phyloP scores from a whole-genome alignment of 1,284 basidiomycete genomes.

The Melampsora abietis-canadensis region DNA sequence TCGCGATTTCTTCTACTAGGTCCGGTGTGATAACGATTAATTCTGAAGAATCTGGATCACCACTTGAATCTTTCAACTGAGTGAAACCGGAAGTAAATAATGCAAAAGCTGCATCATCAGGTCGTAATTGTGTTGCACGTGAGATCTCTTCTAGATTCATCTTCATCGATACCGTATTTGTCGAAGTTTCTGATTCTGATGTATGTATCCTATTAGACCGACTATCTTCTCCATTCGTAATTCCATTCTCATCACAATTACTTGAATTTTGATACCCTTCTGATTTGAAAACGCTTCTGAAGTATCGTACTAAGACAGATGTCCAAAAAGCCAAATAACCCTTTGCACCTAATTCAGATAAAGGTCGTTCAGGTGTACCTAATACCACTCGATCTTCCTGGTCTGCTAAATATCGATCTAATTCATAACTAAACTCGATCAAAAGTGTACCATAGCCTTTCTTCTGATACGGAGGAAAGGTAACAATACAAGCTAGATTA shows the following conservation, averaged over 20 bases:
- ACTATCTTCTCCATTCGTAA: constrained; percentile 29
- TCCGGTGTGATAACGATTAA: constrained; percentile 26
- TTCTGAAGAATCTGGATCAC: not conserved
- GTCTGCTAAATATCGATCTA: not conserved
- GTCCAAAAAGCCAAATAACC: constrained; percentile 93
- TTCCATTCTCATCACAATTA: constrained; percentile 19
- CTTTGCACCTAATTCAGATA: constrained; percentile 85
- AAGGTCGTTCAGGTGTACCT: constrained; percentile 89
- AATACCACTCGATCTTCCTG: constrained; percentile 60
- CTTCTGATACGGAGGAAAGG: constrained; percentile 86
- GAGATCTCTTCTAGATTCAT: constrained; percentile 61
- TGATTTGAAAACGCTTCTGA: constrained; percentile 60
- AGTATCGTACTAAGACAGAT: constrained; percentile 74
- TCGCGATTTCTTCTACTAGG: constrained; percentile 32
- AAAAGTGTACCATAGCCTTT: constrained; percentile 88
- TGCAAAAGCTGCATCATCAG: constrained; percentile 82
- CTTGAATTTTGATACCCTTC: constrained; percentile 11
- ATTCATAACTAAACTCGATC: constrained; percentile 86
- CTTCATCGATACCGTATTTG: constrained; percentile 59
- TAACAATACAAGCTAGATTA: constrained; percentile 94
- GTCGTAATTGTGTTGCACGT: constrained; percentile 71
- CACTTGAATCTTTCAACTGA: not conserved
- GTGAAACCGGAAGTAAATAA: constrained; percentile 59
- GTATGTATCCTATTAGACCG: not conserved
- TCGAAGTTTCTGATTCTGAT: not conserved